phyloP scores from a whole-genome alignment of 176 grass and related monocot genomes.

The Musa itinerans region DNA sequence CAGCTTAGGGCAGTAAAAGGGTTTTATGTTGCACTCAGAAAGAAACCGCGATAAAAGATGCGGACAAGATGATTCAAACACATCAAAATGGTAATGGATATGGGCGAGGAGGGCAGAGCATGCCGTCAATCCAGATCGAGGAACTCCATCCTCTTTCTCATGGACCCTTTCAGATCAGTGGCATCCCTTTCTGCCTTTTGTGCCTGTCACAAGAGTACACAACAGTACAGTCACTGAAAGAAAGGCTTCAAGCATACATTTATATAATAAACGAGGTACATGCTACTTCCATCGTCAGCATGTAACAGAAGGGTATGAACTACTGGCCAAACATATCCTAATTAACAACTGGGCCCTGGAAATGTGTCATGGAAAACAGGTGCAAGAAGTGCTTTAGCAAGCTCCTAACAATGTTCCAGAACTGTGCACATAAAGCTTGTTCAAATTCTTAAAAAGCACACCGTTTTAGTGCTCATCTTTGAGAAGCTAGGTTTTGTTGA shows the following conservation, averaged over 20 bases:
- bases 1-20: neutral
- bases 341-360: too few relatives aligned
- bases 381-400: too few relatives aligned
- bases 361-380: too few relatives aligned
- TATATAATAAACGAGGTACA: too few relatives aligned
- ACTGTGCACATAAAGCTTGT: too few relatives aligned
- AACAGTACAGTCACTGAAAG: neutral
- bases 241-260: neutral
- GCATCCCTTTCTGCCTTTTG: conserved; percentile 24
- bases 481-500: too few relatives aligned
- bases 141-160: conserved; percentile 36
- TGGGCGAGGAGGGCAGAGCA: neutral
- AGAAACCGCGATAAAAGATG: neutral
- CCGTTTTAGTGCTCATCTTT: too few relatives aligned
- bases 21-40: neutral
- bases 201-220: neutral
- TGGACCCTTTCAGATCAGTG: conserved; percentile 27
- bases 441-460: too few relatives aligned
- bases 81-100: neutral
- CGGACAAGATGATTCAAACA: neutral
- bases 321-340: too few relatives aligned
- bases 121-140: conserved; percentile 17
- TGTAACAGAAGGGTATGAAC: too few relatives aligned
- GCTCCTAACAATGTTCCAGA: too few relatives aligned
- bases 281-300: too few relatives aligned